These are phyloP conservation scores for Purpureocillium takamizusanense DNA, from an alignment of 2,329 filamentous ascomycete genomes.

Conservation along the genomic window DNA sequence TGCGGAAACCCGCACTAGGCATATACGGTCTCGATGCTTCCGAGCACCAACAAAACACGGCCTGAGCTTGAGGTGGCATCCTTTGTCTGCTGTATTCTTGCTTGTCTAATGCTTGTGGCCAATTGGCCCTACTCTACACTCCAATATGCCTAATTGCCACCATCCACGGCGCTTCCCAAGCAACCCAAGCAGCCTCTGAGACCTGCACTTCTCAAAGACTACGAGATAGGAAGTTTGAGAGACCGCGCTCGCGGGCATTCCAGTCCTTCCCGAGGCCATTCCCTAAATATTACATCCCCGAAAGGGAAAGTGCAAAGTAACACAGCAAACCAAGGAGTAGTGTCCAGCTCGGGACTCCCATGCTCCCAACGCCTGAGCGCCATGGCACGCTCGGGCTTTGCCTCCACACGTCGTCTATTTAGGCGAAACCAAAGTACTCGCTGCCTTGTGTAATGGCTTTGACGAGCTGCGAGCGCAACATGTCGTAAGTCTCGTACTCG, in stretches of 20 bases:
- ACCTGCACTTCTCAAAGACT: constrained; percentile 25
- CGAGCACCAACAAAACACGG: too few relatives aligned
- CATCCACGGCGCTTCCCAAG: constrained; percentile 4
- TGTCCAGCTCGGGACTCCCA: not conserved
- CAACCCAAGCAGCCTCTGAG: constrained; percentile 11
- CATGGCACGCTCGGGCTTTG: not conserved
- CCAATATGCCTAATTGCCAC: constrained; percentile 6
- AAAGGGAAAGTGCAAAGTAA: constrained; percentile 1
- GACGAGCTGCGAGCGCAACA: constrained; percentile 75
- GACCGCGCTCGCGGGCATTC: too few relatives aligned
- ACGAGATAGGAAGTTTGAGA: not conserved
- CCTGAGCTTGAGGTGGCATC: too few relatives aligned
- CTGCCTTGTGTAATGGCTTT: constrained; percentile 97
- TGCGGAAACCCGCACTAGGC: too few relatives aligned
- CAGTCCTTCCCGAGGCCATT: too few relatives aligned
- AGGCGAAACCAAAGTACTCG: constrained; percentile 97
- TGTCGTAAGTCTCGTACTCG: constrained; percentile 95
- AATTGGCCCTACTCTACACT: constrained; percentile 8
- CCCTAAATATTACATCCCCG: not conserved
- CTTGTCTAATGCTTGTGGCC: not conserved
- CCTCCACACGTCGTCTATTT: not conserved
- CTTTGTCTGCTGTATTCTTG: not conserved
- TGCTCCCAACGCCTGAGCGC: constrained; percentile 5
- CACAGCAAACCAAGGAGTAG: not conserved
- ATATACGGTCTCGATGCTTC: too few relatives aligned